These are phyloP conservation scores for Physcomitrium patens DNA, from an alignment of 225 moss, liverwort and hornwort species.

Conservation along the genomic window DNA sequence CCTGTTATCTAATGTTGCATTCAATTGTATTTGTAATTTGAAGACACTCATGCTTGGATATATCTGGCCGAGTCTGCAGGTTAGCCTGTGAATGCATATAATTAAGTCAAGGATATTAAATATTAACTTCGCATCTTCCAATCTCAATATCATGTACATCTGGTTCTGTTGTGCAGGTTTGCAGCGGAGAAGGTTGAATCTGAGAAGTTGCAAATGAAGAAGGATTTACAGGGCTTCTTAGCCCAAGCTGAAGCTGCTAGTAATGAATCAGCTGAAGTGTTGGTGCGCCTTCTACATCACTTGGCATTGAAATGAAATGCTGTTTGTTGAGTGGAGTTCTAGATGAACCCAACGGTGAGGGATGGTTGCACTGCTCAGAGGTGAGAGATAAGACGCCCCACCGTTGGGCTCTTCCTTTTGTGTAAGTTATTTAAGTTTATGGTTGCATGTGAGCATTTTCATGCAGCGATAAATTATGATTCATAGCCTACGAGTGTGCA, in stretches of 20 bases:
- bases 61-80: slow-evolving; percentile 15
- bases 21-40: slow-evolving; percentile 2
- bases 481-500: neutral
- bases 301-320: slow-evolving; percentile 53
- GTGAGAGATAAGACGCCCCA: slow-evolving; percentile 62
- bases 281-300: slow-evolving; percentile 61
- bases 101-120: neutral
- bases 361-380: slow-evolving; percentile 52
- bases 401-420: slow-evolving; percentile 54
- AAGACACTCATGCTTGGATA: neutral
- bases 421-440: slow-evolving; percentile 25
- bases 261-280: slow-evolving; percentile 48
- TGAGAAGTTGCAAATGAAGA: slow-evolving; percentile 70
- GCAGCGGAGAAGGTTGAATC: slow-evolving; percentile 52
- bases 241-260: slow-evolving; percentile 49
- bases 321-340: slow-evolving; percentile 39
- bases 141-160: neutral
- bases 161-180: slow-evolving; percentile 42
- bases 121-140: neutral
- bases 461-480: slow-evolving; percentile 2
- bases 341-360: slow-evolving; percentile 61
- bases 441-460: slow-evolving; percentile 7
- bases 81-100: neutral
- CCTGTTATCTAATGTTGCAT: neutral
- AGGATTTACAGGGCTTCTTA: slow-evolving; percentile 62